Percentiles rank a stretch among this genome's conserved stretches.
phyloP scores from a whole-genome alignment of 306 rosid species.

The Calophaca sinica region DNA sequence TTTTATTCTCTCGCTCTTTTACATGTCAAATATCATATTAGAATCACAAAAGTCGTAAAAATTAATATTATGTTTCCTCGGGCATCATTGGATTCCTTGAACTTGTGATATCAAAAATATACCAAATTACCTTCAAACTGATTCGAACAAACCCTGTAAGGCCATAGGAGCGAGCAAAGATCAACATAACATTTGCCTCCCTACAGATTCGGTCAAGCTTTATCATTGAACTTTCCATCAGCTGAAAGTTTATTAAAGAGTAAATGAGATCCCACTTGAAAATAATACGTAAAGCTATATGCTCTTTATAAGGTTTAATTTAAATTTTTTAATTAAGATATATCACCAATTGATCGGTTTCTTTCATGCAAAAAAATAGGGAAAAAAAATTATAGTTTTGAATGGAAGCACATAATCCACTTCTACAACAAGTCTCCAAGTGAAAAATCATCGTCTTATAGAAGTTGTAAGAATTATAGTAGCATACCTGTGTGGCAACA shows the following conservation, averaged over 20 bases:
- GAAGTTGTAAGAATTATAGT: slow-evolving; percentile 32
- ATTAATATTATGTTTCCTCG: slow-evolving; percentile 7
- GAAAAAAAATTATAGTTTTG: not conserved
- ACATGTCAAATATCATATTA: slow-evolving; percentile 23
- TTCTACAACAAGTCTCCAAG: slow-evolving; percentile 2
- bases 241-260: slow-evolving; percentile 58
- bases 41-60: slow-evolving; percentile 27
- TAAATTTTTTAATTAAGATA: not conserved
- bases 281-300: slow-evolving; percentile 15
- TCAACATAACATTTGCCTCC: slow-evolving; percentile 77
- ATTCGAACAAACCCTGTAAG: slow-evolving; percentile 91
- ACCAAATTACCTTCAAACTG: slow-evolving; percentile 79
- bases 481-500: slow-evolving; percentile 87
- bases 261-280: slow-evolving; percentile 36
- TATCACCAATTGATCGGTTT: slow-evolving; percentile 22
- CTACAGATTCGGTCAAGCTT: slow-evolving; percentile 93
- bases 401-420: slow-evolving; percentile 22
- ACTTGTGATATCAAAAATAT: slow-evolving; percentile 31
- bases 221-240: slow-evolving; percentile 82
- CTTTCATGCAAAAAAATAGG: slow-evolving; percentile 14
- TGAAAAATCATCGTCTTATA: not conserved
- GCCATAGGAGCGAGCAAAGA: slow-evolving; percentile 96
- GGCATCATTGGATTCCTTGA: slow-evolving; percentile 18
- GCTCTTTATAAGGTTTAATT: not conserved
- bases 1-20: slow-evolving; percentile 31